A percentile compares a stretch with the other conserved stretches of the same genome.
Conservation (phyloP, 106 monocot genomes). For the Agapanthus africanus region DNA sequence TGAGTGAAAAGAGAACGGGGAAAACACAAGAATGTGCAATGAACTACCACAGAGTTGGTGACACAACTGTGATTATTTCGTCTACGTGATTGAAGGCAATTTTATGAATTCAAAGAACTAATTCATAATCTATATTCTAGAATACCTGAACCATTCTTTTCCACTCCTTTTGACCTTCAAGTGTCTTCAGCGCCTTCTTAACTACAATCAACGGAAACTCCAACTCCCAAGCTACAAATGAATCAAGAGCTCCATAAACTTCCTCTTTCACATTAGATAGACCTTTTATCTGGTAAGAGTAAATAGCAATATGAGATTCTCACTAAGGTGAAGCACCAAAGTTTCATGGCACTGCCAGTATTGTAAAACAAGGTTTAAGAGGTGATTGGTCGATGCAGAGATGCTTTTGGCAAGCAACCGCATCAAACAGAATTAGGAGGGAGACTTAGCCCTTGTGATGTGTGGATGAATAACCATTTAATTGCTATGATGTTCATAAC, state of each 20-base stretch:
- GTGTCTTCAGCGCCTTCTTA: slow-evolving; percentile 89
- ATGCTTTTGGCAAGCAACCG: too few relatives aligned
- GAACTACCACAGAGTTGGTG: not conserved
- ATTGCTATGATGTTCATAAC: too few relatives aligned
- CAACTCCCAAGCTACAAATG: slow-evolving; percentile 94
- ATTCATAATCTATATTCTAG: not conserved
- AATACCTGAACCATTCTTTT: slow-evolving; percentile 92
- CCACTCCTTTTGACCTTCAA: slow-evolving; percentile 85
- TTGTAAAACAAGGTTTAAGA: too few relatives aligned
- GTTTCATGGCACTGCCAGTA: too few relatives aligned
- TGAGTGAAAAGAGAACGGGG: not conserved
- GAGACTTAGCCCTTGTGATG: too few relatives aligned
- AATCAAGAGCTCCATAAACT: slow-evolving; percentile 95
- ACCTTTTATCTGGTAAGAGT: slow-evolving; percentile 53
- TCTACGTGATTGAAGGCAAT: not conserved
- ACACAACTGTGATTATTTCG: not conserved
- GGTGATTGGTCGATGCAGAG: too few relatives aligned
- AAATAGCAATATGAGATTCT: slow-evolving; percentile 4
- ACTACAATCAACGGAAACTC: slow-evolving; percentile 94
- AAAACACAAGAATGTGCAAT: not conserved
- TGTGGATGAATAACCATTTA: too few relatives aligned
- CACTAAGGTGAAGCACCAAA: not conserved
- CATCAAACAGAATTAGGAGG: too few relatives aligned
- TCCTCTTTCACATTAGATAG: slow-evolving; percentile 97
- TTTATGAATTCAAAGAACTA: not conserved